These are phyloP conservation scores for Diddensiella transvaalensis DNA, from an alignment of 805 yeast species.

Conservation along the genomic window DNA sequence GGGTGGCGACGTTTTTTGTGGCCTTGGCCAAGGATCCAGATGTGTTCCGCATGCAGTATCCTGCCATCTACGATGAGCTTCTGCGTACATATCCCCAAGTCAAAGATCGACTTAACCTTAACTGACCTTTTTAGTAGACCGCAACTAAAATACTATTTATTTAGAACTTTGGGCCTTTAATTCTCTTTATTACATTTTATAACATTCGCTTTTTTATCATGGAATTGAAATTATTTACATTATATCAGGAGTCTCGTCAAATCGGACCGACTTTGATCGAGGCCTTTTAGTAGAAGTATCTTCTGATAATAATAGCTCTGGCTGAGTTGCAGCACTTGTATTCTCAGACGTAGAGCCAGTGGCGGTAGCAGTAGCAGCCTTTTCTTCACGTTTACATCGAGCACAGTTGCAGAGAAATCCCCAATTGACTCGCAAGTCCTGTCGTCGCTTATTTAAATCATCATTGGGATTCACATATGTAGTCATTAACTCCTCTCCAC, in stretches of 20 bases:
- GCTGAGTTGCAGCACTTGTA: not conserved
- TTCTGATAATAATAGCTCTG: too few relatives aligned
- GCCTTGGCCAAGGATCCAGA: constrained; percentile 85
- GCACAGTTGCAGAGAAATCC: constrained; percentile 71
- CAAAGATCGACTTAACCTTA: constrained; percentile 44
- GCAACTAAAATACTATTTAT: not conserved
- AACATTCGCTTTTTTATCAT: too few relatives aligned
- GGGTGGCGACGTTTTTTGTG: constrained; percentile 78
- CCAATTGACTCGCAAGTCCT: constrained; percentile 69
- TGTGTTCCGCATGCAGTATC: constrained; percentile 68
- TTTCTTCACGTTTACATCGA: constrained; percentile 61
- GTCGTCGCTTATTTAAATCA: constrained; percentile 57
- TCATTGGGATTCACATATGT: constrained; percentile 67
- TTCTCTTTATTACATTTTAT: too few relatives aligned
- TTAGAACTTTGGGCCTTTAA: not conserved
- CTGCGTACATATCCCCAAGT: constrained; percentile 68
- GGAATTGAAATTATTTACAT: not conserved
- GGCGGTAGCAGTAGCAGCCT: too few relatives aligned
- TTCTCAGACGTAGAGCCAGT: too few relatives aligned
- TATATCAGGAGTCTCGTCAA: constrained; percentile 11
- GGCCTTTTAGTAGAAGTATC: constrained; percentile 12
- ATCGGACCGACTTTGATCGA: constrained; percentile 26
- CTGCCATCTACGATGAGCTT: constrained; percentile 60
- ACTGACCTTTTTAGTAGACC: not conserved
- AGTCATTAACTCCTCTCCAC: constrained; percentile 66